Conservation (phyloP, 495 filamentous ascomycete species). For the Penicillium ucsense region DNA sequence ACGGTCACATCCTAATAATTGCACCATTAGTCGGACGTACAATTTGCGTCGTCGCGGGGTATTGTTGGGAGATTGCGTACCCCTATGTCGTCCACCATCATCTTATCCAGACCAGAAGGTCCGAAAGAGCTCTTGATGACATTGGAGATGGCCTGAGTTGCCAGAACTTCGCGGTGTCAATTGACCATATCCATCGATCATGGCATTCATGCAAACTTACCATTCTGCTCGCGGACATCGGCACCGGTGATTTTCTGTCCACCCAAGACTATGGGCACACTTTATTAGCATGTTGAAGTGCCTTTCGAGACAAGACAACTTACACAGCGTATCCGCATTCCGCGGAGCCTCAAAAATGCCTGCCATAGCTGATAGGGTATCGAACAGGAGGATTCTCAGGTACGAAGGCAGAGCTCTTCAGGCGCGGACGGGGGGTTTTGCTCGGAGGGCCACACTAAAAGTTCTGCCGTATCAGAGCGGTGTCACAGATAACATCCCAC, state of each 20-base stretch:
- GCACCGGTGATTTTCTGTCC: constrained; percentile 90
- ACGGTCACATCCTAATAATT: constrained; percentile 81
- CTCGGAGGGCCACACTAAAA: constrained; percentile 29
- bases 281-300: constrained; percentile 15
- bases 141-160: constrained; percentile 95
- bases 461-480: constrained; percentile 38
- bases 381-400: constrained; percentile 14
- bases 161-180: constrained; percentile 53
- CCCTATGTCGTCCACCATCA: constrained; percentile 99
- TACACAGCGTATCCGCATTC: constrained; percentile 79
- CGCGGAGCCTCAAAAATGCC: constrained; percentile 82
- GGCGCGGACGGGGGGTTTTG: constrained; percentile 19
- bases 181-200: constrained; percentile 4
- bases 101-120: constrained; percentile 94
- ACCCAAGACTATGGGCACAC: constrained; percentile 60
- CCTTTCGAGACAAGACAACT: constrained; percentile 13
- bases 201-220: constrained; percentile 35
- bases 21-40: constrained; percentile 14
- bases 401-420: constrained; percentile 28
- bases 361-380: constrained; percentile 49
- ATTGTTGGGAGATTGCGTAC: constrained; percentile 37
- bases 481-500: constrained; percentile 37
- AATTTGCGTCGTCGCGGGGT: constrained; percentile 21
- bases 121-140: constrained; percentile 98
- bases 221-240: constrained; percentile 95